Evolutionary conservation across 768 basidiomycete species (phyloP), one percentile per base, ranked within the genome.

Genomic region (Kwoniella heveanensis): DNA sequence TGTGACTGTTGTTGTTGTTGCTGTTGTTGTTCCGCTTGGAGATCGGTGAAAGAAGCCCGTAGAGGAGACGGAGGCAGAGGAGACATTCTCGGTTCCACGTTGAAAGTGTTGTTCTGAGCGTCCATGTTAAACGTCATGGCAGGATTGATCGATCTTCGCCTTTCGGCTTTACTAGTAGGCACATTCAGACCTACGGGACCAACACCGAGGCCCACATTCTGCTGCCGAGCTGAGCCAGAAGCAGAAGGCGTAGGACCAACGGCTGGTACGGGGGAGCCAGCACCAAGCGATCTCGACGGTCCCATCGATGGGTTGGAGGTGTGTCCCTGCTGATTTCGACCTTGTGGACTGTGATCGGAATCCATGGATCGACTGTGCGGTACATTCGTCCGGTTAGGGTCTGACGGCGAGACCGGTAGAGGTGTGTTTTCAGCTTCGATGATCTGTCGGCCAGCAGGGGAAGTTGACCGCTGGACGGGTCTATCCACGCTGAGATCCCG

Each of bases 61-160:
- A 80, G 66, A 0, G 80, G 79, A 0, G 79, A 80, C 2, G 79
- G 75, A 1, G 80, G 79, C 7, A 79, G 57, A 36, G 78, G 71
- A 9, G 78, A 68, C 29, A 68, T 39, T 57, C 79, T 51, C 0
- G 68, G 68, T 24, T 74, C 73, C 2, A 56, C 64, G 21, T 62
- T 53, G 57, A 66, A 75, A 4, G 66, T 79, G 22, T 54, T 66
- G 53, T 68, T 73, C 39, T 60, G 66, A 19, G 66, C 58, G 39
- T 79, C 73, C 56, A 78, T 71, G 57, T 78, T 81, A 64, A 85
- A 79, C 7, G 81, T 72, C 48, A 83, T 74, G 3, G 76, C 82
- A 1, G 87, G 86, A 60, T 85, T 86, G 64, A 87, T 86, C 3
- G 86, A 86, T 22, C 83, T 80, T 13, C 86, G 80, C 49, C 82